phyloP scores from a whole-genome alignment of 371 early-diverging fungal genomes.

The Mucor mucedo region DNA sequence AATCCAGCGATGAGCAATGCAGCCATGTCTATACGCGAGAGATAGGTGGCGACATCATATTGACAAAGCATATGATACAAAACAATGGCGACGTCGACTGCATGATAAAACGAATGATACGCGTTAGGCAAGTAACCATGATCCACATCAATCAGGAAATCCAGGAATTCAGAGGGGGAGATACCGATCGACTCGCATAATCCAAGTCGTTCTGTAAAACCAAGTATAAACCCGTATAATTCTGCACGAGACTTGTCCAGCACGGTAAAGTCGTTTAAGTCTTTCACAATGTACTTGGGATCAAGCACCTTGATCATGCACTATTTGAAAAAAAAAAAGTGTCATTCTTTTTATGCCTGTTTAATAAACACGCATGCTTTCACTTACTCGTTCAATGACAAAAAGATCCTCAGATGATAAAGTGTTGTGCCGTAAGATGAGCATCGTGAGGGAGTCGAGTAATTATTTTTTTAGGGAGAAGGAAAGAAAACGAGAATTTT shows the following conservation, averaged over 20 bases:
- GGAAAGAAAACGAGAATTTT: conserved; percentile 7
- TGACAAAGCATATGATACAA: conserved; percentile 75
- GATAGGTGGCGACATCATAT: conserved; percentile 63
- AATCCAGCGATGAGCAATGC: conserved; percentile 83
- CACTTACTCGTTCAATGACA: conserved; percentile 30
- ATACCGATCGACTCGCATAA: conserved; percentile 63
- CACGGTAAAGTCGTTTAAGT: conserved; percentile 64
- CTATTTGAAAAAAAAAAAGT: background rate
- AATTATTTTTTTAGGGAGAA: conserved; percentile 1
- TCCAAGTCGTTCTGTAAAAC: conserved; percentile 67
- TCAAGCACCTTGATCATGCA: conserved; percentile 48
- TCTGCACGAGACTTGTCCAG: conserved; percentile 71
- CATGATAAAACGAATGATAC: conserved; percentile 91
- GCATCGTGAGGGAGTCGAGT: conserved; percentile 15
- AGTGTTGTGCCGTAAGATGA: conserved; percentile 29
- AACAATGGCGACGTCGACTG: conserved; percentile 84
- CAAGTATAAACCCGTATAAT: conserved; percentile 71
- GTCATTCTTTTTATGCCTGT: no score
- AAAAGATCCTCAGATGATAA: conserved; percentile 31
- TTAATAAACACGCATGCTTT: no score
- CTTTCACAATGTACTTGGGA: conserved; percentile 23
- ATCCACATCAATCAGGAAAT: conserved; percentile 84
- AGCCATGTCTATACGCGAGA: conserved; percentile 74
- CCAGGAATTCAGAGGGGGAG: conserved; percentile 70
- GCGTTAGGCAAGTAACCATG: conserved; percentile 78